Conservation (phyloP, 2,329 filamentous ascomycete species). For the Aspergillus novofumigatus region DNA sequence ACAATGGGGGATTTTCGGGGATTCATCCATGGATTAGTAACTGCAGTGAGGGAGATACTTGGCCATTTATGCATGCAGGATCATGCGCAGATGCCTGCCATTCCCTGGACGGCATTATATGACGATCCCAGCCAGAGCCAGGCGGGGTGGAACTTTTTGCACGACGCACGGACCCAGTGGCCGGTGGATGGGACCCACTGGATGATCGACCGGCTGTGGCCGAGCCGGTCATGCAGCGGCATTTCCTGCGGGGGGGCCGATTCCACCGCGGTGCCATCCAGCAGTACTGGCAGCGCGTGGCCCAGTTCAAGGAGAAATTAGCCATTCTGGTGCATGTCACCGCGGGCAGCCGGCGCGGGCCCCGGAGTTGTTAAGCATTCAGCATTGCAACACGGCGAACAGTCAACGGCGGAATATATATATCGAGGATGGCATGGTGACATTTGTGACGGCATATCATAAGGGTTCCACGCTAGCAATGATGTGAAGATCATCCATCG, state of each 20-base stretch:
- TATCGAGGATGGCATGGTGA: background rate
- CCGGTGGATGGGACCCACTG: background rate
- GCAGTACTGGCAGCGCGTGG: background rate
- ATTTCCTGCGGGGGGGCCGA: background rate
- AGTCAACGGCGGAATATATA: slow-evolving; percentile 3
- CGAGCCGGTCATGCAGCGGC: background rate
- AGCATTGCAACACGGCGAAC: background rate
- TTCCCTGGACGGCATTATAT: background rate
- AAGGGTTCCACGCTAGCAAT: no score
- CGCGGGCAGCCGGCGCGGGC: background rate
- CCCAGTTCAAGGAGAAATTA: slow-evolving; percentile 1
- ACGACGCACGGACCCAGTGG: background rate
- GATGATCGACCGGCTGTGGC: background rate
- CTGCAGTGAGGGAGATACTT: background rate
- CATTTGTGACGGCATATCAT: background rate
- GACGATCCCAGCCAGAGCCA: background rate
- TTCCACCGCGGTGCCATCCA: background rate
- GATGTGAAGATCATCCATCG: no score
- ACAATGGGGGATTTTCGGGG: slow-evolving; percentile 4
- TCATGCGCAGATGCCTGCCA: background rate
- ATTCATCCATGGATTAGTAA: background rate
- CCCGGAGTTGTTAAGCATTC: background rate
- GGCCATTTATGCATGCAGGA: background rate
- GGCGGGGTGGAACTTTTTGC: slow-evolving; percentile 2
- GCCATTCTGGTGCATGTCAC: background rate